A percentile compares a stretch with the other conserved stretches of the same genome.
Evolutionary conservation across 805 yeast species (phyloP).

Genomic region (Brettanomyces nanus): DNA sequence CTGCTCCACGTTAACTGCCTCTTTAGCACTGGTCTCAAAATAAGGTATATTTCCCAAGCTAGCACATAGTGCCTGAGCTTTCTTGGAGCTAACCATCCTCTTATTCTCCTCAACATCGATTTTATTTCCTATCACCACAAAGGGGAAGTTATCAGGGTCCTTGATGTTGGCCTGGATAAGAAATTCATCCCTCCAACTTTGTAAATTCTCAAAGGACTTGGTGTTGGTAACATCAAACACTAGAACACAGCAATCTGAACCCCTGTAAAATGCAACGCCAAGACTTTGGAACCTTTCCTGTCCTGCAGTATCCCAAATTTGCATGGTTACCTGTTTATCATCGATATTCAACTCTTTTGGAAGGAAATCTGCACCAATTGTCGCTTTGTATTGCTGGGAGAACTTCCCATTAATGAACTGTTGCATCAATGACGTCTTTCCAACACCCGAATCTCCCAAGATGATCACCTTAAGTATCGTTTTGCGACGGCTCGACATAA

Average conservation of each 20-base stretch:
- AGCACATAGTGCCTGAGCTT: slow-evolving; percentile 34
- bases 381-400: slow-evolving; percentile 92
- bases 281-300: slow-evolving; percentile 95
- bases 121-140: slow-evolving; percentile 90
- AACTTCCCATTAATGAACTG: slow-evolving; percentile 94
- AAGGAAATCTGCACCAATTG: slow-evolving; percentile 94
- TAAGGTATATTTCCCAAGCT: slow-evolving; percentile 70
- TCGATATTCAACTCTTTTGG: slow-evolving; percentile 87
- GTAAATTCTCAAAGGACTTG: slow-evolving; percentile 82
- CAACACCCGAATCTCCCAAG: slow-evolving; percentile 95
- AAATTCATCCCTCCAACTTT: slow-evolving; percentile 93
- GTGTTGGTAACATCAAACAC: slow-evolving; percentile 95
- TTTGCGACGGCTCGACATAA: slow-evolving; percentile 35
- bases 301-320: slow-evolving; percentile 98
- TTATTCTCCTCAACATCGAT: slow-evolving; percentile 90
- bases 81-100: slow-evolving; percentile 56
- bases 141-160: slow-evolving; percentile 93
- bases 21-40: slow-evolving; percentile 97
- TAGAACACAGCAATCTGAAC: slow-evolving; percentile 95
- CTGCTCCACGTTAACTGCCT: slow-evolving; percentile 87
- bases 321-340: slow-evolving; percentile 71
- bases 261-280: slow-evolving; percentile 95
- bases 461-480: slow-evolving; percentile 80
- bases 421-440: slow-evolving; percentile 95
- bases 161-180: slow-evolving; percentile 86